Evolutionary conservation across 1,139 yeast species (phyloP), one percentile per base, ranked within the genome.

Genomic region (Pichia sp.): DNA sequence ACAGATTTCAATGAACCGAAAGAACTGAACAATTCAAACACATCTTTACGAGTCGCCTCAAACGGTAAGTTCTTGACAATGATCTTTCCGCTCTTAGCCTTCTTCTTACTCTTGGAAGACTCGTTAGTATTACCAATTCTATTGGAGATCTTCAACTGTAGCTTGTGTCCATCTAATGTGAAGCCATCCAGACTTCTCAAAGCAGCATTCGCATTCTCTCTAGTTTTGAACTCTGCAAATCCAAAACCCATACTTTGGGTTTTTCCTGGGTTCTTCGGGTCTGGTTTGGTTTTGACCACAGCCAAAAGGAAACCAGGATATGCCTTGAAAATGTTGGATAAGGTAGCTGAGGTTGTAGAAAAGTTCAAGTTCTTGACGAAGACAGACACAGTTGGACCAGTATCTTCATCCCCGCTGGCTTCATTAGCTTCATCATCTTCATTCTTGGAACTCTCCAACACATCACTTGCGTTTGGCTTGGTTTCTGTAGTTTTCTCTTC

Each of bases 41-140:
- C 83, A 67, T 95, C 99, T 69, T 89, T 87, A 72, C 96, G 83
- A 11, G 95, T 80, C 31, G 98, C 95, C 73, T 93, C 99, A 72
- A 93, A 93, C 59, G 99, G 99, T 70, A 93, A 81, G 73, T 93
- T 93, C 84, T 93, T 93, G 72, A 93, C 90, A 70, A 93, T 86
- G 64, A 93, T 85, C 73, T 93, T 93, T 62, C 79, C 82, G 54
- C 80, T 78, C 65, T 75, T 82, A 61, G 69, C 72, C 65, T 75
- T 82, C 62, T 70, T 64, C 54, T 70, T 75, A 65, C 26, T 32
- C 16, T 62, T 61, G 51, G 59, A 47, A 23, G 63, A 47, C 31
- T 64, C 50, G 10, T 65, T 58, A 2, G 63, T 57, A n/a, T 67
- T 59, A 8, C 75, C 75, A 57, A 73, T 76, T 67, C 97, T 84